Base-by-base conservation (phyloP, 306 rosid genomes). In the Lathyrus tuberosus region DNA sequence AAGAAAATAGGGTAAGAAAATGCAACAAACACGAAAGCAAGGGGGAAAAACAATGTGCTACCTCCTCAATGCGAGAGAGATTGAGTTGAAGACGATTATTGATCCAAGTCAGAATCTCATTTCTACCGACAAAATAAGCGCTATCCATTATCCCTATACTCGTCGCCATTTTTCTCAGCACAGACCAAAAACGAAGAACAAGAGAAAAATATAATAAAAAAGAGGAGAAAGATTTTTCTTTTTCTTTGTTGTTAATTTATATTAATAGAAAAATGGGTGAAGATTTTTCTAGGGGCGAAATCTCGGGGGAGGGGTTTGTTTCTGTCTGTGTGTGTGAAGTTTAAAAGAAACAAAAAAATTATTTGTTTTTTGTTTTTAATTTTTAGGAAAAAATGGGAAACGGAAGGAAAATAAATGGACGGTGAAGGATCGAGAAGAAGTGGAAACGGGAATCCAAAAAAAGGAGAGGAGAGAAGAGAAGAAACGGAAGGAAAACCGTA, bases 21-120 rank as follows among this genome's bases (percentile, higher is more conserved):
- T 67, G 74, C 37, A 78, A 22, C 42, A 46, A 10, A 5, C 17
- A 24, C 4, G 37, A 40, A 24, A 24, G 26, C 26, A 2, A 24
- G 3, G 3, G 3, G 3, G 2, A 24, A 24, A 4, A 40, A 38
- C 4, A 22, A 61, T 7, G 24, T 3, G 18, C 5, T 16, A 53
- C 97, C 96, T 94, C 99, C 79, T 94, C 99, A 82, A 94, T 84
- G 63, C 97, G 99, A n/a, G 95, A 78, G 74, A 94, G 99, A 62
- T 80, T 87, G 16, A 94, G 95, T 62, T 94, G 99, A 73, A 94
- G 97, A 18, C 92, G 84, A 15, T 81, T 94, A 83, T 94, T 94
- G 86, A 94, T 91, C 99, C 99, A 94, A 42, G 79, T 85, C 69
- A 94, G 83, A 81, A 94, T 91, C 85, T 91, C 99, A 73, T 94